Base-by-base conservation (phyloP, 495 filamentous ascomycete genomes). In the Aspergillus biplanus region DNA sequence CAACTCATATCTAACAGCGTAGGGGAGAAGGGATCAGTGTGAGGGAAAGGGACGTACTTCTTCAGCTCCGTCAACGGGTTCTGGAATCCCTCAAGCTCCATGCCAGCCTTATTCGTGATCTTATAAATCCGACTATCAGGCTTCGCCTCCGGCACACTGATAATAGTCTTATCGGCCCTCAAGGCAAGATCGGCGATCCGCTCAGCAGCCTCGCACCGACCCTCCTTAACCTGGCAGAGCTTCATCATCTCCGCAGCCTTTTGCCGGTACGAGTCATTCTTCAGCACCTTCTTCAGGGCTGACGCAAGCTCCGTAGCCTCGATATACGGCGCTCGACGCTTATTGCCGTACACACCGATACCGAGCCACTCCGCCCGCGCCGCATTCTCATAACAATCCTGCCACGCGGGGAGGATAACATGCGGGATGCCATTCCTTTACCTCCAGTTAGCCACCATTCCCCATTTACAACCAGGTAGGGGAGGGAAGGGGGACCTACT, bases 371-470 rank as follows among this genome's bases (percentile, higher is more conserved):
- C 78, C 5, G 78, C 80, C 6, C 79, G 68, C 13, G 75, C 77
- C 7, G 82, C 79, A 56, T 79, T 80, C 37, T 82, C 81, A 46
- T 80, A 82, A 35, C 76, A 79, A 56, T 84, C 82, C 9, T 81
- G 69, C 82, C 82, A 84, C 49, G 76, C 73, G 0, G 83, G 81
- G 6, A 84, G 73, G 9, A 84, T 64, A 21, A 85, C 71, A 61
- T 85, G 82, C 2, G 82, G 81, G 18, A 79, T 73, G 15, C 82
- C 82, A 21, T 72, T 75, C 59, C 82, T 84, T 4, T 12, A 44
- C 12, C 34, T 21, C 12, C 21, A 1, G 48, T 61, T 33, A 66
- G 59, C 62, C 7, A 3, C 12, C 9, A 13, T 11, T 5, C 11
- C 9, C 6, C 2, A 11, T 9, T 16, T 18, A 8, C 8, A 18